Percentiles rank a stretch among this genome's conserved stretches.
These are phyloP conservation scores for Penicillium sp. DNA, from an alignment of 2,329 filamentous ascomycete species.

Conservation along the genomic window DNA sequence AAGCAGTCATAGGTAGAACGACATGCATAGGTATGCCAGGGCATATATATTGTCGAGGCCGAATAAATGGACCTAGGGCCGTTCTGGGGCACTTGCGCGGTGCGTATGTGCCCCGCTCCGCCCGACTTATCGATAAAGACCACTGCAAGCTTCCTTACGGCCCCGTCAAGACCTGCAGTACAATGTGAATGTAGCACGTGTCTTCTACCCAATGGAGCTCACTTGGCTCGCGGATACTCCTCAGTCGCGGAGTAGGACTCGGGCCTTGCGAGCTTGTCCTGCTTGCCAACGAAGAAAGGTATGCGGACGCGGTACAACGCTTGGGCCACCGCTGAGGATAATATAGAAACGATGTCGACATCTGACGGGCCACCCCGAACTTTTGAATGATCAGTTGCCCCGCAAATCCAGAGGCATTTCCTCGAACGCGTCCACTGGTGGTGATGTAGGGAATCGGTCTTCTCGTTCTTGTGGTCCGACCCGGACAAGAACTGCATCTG, in stretches of 20 bases:
- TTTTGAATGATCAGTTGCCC: neutral
- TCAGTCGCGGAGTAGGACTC: conserved; percentile 30
- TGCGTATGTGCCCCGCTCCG: neutral
- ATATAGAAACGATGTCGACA: conserved; percentile 35
- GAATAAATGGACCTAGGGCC: neutral
- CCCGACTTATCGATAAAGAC: neutral
- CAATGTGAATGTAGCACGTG: neutral
- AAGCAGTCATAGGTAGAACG: no score
- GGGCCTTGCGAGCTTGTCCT: conserved; percentile 32
- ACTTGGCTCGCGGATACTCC: conserved; percentile 35
- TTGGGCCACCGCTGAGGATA: neutral
- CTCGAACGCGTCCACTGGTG: neutral
- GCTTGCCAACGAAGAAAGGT: conserved; percentile 34
- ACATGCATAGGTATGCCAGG: no score
- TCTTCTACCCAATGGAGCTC: conserved; percentile 27
- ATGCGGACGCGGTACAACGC: neutral
- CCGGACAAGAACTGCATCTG: conserved; percentile 2
- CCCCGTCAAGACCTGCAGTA: neutral
- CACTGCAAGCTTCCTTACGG: neutral
- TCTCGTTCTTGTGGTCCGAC: neutral
- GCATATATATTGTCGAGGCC: no score
- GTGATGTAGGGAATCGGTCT: conserved; percentile 1
- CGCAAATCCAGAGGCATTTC: neutral
- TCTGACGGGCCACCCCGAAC: conserved; percentile 13
- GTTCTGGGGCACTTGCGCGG: neutral